Percentiles rank a stretch among this genome's conserved stretches.
Evolutionary conservation across 2,329 filamentous ascomycete species (phyloP).

Genomic region (Alternaria gansuensis): DNA sequence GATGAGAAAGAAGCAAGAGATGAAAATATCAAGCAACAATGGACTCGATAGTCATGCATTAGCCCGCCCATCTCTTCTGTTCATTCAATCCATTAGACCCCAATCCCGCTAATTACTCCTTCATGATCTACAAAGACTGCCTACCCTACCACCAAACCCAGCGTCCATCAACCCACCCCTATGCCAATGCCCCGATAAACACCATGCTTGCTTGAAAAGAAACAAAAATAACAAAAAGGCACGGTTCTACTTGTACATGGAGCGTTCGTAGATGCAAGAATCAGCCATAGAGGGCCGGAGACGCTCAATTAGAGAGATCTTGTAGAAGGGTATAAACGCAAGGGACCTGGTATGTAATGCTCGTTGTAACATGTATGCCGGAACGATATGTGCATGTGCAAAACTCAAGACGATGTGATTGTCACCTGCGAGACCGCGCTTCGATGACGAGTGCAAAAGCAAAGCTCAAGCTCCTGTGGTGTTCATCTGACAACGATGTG

Average conservation of each 20-base stretch:
- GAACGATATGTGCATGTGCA: slow-evolving; percentile 17
- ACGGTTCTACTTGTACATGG: slow-evolving; percentile 25
- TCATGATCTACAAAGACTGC: slow-evolving; percentile 8
- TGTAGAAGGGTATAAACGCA: slow-evolving; percentile 21
- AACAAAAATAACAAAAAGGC: background rate
- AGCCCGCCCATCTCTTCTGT: background rate
- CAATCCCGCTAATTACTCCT: slow-evolving; percentile 5
- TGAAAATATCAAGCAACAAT: background rate
- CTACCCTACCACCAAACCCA: slow-evolving; percentile 2
- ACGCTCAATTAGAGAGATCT: slow-evolving; percentile 15
- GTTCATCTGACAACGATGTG: background rate
- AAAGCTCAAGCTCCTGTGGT: background rate
- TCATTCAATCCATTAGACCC: slow-evolving; percentile 10
- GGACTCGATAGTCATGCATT: background rate
- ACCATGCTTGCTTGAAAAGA: slow-evolving; percentile 22
- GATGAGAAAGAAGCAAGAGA: background rate
- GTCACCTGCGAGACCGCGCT: background rate
- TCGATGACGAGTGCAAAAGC: background rate
- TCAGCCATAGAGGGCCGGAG: background rate
- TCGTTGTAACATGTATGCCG: slow-evolving; percentile 18
- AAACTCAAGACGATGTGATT: background rate
- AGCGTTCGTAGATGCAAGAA: slow-evolving; percentile 14
- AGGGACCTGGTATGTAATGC: slow-evolving; percentile 15
- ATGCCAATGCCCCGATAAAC: slow-evolving; percentile 20
- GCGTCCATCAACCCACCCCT: slow-evolving; percentile 3